Evolutionary conservation across 805 yeast species (phyloP).

Genomic region (Cyberlindnera saturnus): DNA sequence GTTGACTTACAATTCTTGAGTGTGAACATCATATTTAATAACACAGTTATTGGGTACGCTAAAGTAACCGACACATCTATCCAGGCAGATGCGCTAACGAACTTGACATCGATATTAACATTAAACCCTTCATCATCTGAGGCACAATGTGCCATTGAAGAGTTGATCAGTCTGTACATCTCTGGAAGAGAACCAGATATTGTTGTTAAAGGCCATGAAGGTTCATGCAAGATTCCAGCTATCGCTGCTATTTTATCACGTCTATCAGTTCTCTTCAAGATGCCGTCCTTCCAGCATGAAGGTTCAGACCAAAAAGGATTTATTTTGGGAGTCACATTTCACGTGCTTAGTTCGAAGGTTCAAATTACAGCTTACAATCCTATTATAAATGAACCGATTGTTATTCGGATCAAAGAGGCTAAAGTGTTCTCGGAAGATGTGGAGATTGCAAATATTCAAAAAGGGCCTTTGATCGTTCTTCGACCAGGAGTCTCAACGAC

Average conservation of each 20-base stretch:
- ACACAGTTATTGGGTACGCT: slow-evolving; percentile 29
- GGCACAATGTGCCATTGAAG: slow-evolving; percentile 23
- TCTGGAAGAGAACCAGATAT: slow-evolving; percentile 33
- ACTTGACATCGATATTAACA: slow-evolving; percentile 12
- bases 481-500: slow-evolving; percentile 50
- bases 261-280: slow-evolving; percentile 23
- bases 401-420: slow-evolving; percentile 37
- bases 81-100: slow-evolving; percentile 12
- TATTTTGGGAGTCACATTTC: slow-evolving; percentile 44
- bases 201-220: slow-evolving; percentile 24
- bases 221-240: slow-evolving; percentile 17
- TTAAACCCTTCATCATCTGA: slow-evolving; percentile 14
- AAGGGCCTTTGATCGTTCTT: slow-evolving; percentile 34
- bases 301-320: slow-evolving; percentile 29
- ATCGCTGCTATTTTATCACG: slow-evolving; percentile 23
- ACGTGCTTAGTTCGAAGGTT: slow-evolving; percentile 47
- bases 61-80: slow-evolving; percentile 22
- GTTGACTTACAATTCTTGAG: slow-evolving; percentile 22
- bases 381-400: slow-evolving; percentile 37
- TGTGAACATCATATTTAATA: slow-evolving; percentile 28
- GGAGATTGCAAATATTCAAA: slow-evolving; percentile 38
- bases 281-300: slow-evolving; percentile 22
- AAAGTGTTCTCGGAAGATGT: slow-evolving; percentile 43
- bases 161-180: slow-evolving; percentile 31
- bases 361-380: slow-evolving; percentile 54